Percentiles rank a stretch among this genome's conserved stretches.
Conservation (phyloP, 1,284 basidiomycete species). For the Golubevia pallescens region DNA sequence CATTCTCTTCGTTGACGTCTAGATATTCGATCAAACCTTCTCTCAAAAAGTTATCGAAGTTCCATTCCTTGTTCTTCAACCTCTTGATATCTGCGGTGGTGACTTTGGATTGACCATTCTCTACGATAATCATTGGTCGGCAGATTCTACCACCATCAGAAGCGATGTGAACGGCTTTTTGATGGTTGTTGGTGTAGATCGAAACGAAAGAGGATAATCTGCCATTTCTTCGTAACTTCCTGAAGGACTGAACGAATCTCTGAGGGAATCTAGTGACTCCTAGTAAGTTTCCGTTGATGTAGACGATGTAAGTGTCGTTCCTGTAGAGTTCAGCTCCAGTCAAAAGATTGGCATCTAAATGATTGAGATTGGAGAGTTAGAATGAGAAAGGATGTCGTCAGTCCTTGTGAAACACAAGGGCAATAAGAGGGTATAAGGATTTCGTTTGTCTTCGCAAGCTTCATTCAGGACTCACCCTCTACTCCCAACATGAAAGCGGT, state of each 20-base stretch:
- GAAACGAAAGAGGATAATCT: conserved; percentile 58
- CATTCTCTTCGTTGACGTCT: conserved; percentile 64
- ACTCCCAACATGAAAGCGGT: conserved; percentile 1
- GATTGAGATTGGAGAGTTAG: too few relatives aligned
- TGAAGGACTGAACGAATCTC: conserved; percentile 56
- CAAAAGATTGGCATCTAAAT: too few relatives aligned
- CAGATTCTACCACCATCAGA: conserved; percentile 63
- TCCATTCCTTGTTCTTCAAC: conserved; percentile 34
- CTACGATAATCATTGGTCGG: conserved; percentile 62
- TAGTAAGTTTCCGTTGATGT: conserved; percentile 57
- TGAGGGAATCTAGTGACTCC: conserved; percentile 57
- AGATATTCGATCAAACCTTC: conserved; percentile 58
- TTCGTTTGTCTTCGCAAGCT: background rate
- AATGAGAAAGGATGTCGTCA: too few relatives aligned
- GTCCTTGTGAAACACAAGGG: too few relatives aligned
- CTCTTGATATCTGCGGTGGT: conserved; percentile 38
- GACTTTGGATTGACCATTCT: conserved; percentile 44
- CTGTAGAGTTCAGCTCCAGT: background rate
- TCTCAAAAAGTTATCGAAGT: conserved; percentile 59
- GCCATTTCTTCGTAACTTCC: conserved; percentile 49
- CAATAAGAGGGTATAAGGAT: too few relatives aligned
- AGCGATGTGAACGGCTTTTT: conserved; percentile 60
- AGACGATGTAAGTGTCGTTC: conserved; percentile 48
- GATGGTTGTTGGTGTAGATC: conserved; percentile 59
- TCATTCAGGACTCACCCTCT: background rate